Evolutionary conservation across 2,329 filamentous ascomycete species (phyloP).

Genomic region (Claviceps spartinae): DNA sequence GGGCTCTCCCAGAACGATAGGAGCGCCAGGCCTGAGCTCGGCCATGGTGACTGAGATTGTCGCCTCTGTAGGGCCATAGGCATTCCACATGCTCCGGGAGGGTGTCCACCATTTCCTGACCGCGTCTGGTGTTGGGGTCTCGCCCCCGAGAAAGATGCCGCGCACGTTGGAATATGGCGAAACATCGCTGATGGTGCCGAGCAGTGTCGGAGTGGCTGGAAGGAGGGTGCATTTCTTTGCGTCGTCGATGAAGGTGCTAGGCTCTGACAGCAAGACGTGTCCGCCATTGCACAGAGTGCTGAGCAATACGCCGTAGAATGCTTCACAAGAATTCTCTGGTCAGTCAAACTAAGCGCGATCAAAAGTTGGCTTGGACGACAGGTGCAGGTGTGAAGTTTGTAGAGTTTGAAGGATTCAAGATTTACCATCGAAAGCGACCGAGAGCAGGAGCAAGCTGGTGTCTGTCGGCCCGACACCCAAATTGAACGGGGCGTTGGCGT

Average conservation of each 20-base stretch:
- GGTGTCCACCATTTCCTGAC: constrained; percentile 4
- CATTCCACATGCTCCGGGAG: constrained; percentile 6
- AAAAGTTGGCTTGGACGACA: too few species aligned
- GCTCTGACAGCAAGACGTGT: neutral
- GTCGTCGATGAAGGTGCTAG: constrained; percentile 2
- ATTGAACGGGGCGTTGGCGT: neutral
- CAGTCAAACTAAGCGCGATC: neutral
- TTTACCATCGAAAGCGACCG: constrained; percentile 15
- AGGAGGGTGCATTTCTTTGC: constrained; percentile 1
- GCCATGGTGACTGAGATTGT: constrained; percentile 7
- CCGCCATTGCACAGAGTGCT: constrained; percentile 6
- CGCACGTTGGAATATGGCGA: constrained; percentile 1
- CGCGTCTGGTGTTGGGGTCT: constrained; percentile 4
- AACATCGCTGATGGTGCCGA: neutral
- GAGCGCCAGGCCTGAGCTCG: neutral
- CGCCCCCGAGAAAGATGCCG: constrained; percentile 8
- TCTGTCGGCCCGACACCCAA: neutral
- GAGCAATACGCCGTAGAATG: constrained; percentile 3
- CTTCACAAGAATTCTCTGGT: constrained; percentile 6
- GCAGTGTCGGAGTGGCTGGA: constrained; percentile 9
- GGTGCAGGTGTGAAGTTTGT: neutral
- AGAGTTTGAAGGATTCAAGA: neutral
- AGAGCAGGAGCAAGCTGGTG: constrained; percentile 11
- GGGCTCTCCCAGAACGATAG: neutral
- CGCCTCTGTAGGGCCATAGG: constrained; percentile 10